A percentile compares a stretch with the other conserved stretches of the same genome.
These are phyloP conservation scores for Adansonia rubrostipa DNA, from an alignment of 441 rosid genomes.

Conservation along the genomic window DNA sequence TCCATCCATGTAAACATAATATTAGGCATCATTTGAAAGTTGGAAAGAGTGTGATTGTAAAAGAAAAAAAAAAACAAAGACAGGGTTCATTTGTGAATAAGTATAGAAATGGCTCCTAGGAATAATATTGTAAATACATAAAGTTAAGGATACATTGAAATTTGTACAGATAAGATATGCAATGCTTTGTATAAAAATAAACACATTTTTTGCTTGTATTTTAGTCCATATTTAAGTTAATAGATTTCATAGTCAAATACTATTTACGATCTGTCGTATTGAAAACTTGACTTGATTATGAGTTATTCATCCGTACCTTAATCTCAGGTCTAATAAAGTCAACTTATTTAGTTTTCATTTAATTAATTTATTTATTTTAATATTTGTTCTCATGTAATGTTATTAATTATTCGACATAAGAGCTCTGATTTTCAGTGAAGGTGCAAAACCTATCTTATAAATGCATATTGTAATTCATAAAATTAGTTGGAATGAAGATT, in stretches of 20 bases:
- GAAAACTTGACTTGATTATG: too few species aligned
- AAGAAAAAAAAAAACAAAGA: neutral
- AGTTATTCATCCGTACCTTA: too few species aligned
- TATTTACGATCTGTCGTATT: too few species aligned
- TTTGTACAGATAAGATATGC: neutral
- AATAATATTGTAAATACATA: neutral
- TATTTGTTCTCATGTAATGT: neutral
- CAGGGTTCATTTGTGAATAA: constrained; percentile 1
- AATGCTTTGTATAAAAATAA: constrained; percentile 1
- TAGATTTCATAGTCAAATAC: too few species aligned
- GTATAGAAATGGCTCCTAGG: constrained; percentile 2
- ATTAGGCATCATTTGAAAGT: neutral
- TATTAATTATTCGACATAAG: neutral
- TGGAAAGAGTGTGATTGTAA: neutral
- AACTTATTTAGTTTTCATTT: too few species aligned
- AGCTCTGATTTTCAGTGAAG: neutral
- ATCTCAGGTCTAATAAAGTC: too few species aligned
- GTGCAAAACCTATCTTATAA: neutral
- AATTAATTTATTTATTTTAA: neutral
- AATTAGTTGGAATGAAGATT: neutral
- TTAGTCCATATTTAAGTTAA: neutral
- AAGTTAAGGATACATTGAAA: neutral
- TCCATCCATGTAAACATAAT: neutral
- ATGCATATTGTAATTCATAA: neutral
- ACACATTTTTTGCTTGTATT: neutral